phyloP scores from a whole-genome alignment of 257 asterid genomes.

The Hygrophila difformis region DNA sequence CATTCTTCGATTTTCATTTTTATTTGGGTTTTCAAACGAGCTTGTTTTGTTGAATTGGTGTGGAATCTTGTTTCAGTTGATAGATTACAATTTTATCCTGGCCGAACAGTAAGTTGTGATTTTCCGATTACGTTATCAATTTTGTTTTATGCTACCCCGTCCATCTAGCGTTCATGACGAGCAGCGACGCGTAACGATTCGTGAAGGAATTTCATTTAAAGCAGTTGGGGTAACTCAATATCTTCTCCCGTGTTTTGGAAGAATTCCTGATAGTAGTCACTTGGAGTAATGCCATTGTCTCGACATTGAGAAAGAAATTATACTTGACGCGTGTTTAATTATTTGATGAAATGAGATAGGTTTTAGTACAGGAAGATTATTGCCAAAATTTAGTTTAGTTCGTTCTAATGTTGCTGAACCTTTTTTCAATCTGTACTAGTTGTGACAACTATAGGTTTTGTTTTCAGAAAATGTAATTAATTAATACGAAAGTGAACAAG shows the following conservation, averaged over 20 bases:
- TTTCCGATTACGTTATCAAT: too few relatives aligned
- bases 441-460: background rate
- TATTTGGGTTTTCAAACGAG: background rate
- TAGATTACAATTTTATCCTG: too few relatives aligned
- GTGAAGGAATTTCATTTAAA: too few relatives aligned
- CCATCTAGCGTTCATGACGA: too few relatives aligned
- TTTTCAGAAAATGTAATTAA: background rate
- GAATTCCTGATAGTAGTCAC: too few relatives aligned
- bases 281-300: too few relatives aligned
- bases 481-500: background rate
- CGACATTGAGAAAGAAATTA: background rate
- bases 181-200: too few relatives aligned
- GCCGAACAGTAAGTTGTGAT: too few relatives aligned
- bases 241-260: too few relatives aligned
- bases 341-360: background rate
- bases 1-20: conserved; percentile 9
- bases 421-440: background rate
- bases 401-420: conserved; percentile 3
- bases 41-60: conserved; percentile 2
- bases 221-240: too few relatives aligned
- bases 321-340: background rate
- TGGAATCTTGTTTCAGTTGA: too few relatives aligned
- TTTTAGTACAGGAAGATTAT: background rate
- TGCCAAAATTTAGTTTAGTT: background rate
- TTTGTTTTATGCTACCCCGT: too few relatives aligned